These are phyloP conservation scores for Wickerhamiella infanticola DNA, from an alignment of 1,139 yeast genomes.

Conservation along the genomic window DNA sequence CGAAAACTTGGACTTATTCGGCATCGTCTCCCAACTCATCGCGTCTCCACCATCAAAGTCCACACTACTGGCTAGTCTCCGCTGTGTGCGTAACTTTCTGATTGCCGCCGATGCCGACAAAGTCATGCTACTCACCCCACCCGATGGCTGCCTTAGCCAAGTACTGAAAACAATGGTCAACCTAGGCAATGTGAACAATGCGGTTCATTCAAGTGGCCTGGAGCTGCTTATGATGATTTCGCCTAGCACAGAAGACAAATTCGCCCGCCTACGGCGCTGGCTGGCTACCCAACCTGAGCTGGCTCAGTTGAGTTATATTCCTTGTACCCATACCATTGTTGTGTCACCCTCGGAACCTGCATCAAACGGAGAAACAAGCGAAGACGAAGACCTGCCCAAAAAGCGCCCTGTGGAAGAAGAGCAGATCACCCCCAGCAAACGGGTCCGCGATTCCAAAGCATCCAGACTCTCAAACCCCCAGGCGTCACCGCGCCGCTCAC, in stretches of 20 bases:
- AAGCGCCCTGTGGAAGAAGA: background rate
- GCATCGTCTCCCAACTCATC: background rate
- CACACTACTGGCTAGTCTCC: constrained; percentile 42
- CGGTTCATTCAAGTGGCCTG: constrained; percentile 62
- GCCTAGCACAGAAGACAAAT: background rate
- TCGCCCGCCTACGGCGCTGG: background rate
- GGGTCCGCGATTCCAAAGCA: background rate
- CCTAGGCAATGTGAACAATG: constrained; percentile 37
- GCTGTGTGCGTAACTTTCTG: constrained; percentile 18
- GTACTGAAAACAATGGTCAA: constrained; percentile 36
- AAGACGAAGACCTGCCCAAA: background rate
- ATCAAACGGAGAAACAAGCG: background rate
- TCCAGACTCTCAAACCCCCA: background rate
- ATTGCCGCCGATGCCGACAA: constrained; percentile 39
- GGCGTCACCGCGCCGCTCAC: background rate
- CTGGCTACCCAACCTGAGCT: background rate
- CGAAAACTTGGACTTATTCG: background rate
- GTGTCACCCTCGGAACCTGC: background rate
- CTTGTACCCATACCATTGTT: background rate
- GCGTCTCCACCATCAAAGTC: constrained; percentile 23
- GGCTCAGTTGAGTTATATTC: background rate
- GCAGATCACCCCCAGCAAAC: background rate
- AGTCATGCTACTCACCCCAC: constrained; percentile 25
- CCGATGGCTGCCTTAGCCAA: constrained; percentile 31
- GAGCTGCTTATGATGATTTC: constrained; percentile 36